phyloP scores from a whole-genome alignment of 2,329 filamentous ascomycete species.

The Anthostomella pinea region DNA sequence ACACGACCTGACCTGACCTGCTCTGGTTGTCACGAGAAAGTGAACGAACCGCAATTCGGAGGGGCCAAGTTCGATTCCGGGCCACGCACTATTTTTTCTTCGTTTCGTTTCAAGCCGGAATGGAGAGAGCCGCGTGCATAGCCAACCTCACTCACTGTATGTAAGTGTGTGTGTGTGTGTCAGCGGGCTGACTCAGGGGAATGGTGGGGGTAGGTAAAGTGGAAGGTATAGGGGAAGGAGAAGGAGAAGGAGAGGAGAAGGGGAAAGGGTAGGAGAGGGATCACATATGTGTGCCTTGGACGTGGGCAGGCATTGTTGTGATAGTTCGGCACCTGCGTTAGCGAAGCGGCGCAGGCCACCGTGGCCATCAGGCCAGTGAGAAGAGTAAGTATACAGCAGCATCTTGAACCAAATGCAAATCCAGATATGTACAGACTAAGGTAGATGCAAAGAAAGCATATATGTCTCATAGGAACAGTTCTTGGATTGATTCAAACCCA shows the following conservation, averaged over 20 bases:
- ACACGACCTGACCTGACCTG: no score
- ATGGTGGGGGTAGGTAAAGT: not conserved
- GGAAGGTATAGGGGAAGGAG: not conserved
- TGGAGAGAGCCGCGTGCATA: no score
- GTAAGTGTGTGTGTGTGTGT: slow-evolving; percentile 4
- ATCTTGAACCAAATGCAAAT: slow-evolving; percentile 6
- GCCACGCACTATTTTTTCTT: no score
- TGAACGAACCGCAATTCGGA: no score
- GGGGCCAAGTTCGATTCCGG: no score
- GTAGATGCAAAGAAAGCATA: not conserved
- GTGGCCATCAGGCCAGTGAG: slow-evolving; percentile 22
- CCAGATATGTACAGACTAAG: not conserved
- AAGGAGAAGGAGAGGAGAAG: not conserved
- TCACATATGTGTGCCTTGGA: slow-evolving; percentile 36
- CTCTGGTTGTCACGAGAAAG: no score
- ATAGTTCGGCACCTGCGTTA: slow-evolving; percentile 34
- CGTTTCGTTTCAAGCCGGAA: no score
- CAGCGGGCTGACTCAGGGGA: slow-evolving; percentile 3
- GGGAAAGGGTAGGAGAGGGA: not conserved
- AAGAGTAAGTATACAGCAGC: slow-evolving; percentile 20
- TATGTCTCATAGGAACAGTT: no score
- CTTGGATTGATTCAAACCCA: no score
- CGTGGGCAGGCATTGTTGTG: slow-evolving; percentile 35
- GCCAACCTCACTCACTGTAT: no score
- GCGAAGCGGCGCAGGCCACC: slow-evolving; percentile 26